Evolutionary conservation across 176 grass and related monocot genomes (phyloP).

Genomic region (Olyra latifolia): DNA sequence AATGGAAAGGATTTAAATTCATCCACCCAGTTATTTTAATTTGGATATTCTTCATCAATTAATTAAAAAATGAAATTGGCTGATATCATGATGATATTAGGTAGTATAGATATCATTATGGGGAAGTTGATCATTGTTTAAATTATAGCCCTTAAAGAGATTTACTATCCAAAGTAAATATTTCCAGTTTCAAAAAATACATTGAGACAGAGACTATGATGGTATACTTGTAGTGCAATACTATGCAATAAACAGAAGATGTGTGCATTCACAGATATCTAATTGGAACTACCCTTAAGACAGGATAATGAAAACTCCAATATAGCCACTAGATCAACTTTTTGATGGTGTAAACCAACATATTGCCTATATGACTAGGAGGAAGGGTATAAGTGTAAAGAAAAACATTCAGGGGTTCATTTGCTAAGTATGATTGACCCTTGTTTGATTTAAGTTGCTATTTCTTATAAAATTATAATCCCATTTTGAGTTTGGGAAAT

Average conservation of each 20-base stretch:
- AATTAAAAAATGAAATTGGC: too few species aligned
- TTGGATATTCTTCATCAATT: too few species aligned
- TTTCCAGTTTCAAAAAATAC: too few species aligned
- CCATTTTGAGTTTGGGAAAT: background rate
- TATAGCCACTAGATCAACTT: background rate
- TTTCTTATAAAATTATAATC: background rate
- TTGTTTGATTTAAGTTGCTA: background rate
- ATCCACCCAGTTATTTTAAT: too few species aligned
- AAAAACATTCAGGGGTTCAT: background rate
- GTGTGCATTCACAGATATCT: background rate
- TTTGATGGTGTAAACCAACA: background rate
- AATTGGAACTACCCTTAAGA: background rate
- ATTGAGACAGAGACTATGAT: too few species aligned
- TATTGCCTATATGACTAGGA: background rate
- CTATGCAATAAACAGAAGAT: constrained; percentile 3
- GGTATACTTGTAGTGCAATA: background rate
- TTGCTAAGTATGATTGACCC: background rate
- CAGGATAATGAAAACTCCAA: background rate
- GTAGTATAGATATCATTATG: too few species aligned
- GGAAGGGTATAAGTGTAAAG: background rate
- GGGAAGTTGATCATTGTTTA: too few species aligned
- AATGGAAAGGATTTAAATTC: background rate
- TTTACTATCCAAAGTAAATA: too few species aligned
- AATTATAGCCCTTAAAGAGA: too few species aligned
- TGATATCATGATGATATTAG: too few species aligned